Base-by-base conservation (phyloP, 2,329 filamentous ascomycete species). In the Ophiostoma perfectum region DNA sequence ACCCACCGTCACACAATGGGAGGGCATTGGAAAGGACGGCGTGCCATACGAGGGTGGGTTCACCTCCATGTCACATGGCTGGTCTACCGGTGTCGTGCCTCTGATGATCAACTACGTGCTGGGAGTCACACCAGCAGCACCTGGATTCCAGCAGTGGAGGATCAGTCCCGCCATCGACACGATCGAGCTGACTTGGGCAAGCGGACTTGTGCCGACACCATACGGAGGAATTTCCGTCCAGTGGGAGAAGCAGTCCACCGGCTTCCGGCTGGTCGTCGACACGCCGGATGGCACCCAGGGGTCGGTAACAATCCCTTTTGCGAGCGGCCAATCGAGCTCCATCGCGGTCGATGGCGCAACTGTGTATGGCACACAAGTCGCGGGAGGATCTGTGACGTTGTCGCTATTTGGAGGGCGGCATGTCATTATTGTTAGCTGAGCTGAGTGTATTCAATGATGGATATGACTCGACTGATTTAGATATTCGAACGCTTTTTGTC, bases 31-130 rank as follows among this genome's bases (percentile, higher is more conserved):
- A 1, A 71, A 74, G 0, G 73, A 75, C 27, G 82, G 82, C 0
- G 66, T 65, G 2, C 75, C 79, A 41, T 84, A 84, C 69, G 78
- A 83, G 72, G 78, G 73, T 1, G 78, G 73, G 0, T 83, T 79
- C 69, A 84, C 81, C 16, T 82, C 80, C 18, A 78, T 82, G 74
- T 78, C 82, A 0, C 83, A 84, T 67, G 83, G 81, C 0, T 85
- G 82, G 83, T 78, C 78, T 2, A 83, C 82, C 1, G 82, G 83
- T 5, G 76, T 84, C 16, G 80, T 82, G 60, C 81, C 83, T 0
- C 73, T 81, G 6, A 71, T 83, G 70, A 80, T 75, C 5, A 80
- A 78, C 62, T 80, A 81, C 55, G 77, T 84, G 1, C 76, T 84
- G 0, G 82, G 83, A 1, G 78, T 84, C 4, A 77, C 71, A 64